A percentile compares a stretch with the other conserved stretches of the same genome.
Conservation (phyloP, 345 rosid genomes). For the Boechera stricta region DNA sequence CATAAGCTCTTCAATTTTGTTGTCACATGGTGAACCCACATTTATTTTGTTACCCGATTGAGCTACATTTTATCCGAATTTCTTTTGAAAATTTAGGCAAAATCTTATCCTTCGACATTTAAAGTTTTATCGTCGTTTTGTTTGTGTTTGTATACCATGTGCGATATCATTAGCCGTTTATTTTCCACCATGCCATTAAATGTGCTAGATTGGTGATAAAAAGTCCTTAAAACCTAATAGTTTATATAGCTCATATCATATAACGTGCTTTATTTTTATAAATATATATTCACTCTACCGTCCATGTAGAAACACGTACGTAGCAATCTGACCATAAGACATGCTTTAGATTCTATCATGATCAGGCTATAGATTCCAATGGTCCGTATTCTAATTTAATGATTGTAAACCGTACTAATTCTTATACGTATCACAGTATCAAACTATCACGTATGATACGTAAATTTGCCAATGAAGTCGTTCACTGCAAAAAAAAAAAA, state of each 20-base stretch:
- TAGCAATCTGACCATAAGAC: slow-evolving; percentile 35
- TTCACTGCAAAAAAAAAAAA: neutral
- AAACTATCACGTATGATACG: neutral
- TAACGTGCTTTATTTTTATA: neutral
- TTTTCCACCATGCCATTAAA: slow-evolving; percentile 15
- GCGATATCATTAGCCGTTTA: slow-evolving; percentile 34
- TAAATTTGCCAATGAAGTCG: neutral
- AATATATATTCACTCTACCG: neutral
- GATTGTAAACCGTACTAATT: slow-evolving; percentile 8
- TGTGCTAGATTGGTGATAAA: slow-evolving; percentile 19
- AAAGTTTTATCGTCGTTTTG: slow-evolving; percentile 43
- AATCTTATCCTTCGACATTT: slow-evolving; percentile 33
- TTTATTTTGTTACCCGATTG: slow-evolving; percentile 34
- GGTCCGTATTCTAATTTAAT: slow-evolving; percentile 24
- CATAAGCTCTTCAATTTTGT: slow-evolving; percentile 22
- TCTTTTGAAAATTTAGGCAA: slow-evolving; percentile 21
- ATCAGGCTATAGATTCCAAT: slow-evolving; percentile 24
- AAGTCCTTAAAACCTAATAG: neutral
- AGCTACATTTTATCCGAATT: slow-evolving; percentile 37
- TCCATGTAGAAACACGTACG: slow-evolving; percentile 36
- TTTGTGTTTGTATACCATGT: slow-evolving; percentile 35
- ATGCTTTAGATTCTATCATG: slow-evolving; percentile 20
- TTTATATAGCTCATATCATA: neutral
- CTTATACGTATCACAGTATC: slow-evolving; percentile 24
- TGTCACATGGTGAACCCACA: slow-evolving; percentile 36